A percentile compares a stretch with the other conserved stretches of the same genome.
Conservation (phyloP, 164 flowering plant species). For the Vitis amurensis region DNA sequence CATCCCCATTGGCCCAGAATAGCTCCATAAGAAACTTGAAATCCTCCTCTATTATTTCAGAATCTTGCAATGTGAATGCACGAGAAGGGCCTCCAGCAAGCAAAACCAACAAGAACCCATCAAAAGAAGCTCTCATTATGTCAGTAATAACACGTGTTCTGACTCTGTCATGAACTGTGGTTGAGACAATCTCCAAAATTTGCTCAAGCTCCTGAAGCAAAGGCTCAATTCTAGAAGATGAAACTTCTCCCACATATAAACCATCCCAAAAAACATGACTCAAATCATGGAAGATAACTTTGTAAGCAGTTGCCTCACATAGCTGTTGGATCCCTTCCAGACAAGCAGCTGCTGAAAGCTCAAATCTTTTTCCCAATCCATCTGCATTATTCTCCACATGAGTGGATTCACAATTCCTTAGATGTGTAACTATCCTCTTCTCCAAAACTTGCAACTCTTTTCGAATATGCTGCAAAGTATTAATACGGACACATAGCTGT, state of each 20-base stretch:
- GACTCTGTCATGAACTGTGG: slow-evolving; percentile 61
- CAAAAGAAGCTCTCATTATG: slow-evolving; percentile 86
- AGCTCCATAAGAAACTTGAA: slow-evolving; percentile 62
- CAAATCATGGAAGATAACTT: slow-evolving; percentile 66
- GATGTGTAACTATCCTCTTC: slow-evolving; percentile 39
- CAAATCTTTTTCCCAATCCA: slow-evolving; percentile 50
- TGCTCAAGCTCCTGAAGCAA: slow-evolving; percentile 69
- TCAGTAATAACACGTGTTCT: slow-evolving; percentile 68
- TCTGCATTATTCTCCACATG: slow-evolving; percentile 30
- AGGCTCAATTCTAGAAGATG: slow-evolving; percentile 71
- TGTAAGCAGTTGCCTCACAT: slow-evolving; percentile 75
- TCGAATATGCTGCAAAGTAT: slow-evolving; percentile 68
- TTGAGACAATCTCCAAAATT: slow-evolving; percentile 52
- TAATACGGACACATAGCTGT: slow-evolving; percentile 81
- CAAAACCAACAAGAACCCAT: slow-evolving; percentile 76
- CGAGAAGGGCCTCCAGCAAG: slow-evolving; percentile 90
- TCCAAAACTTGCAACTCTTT: slow-evolving; percentile 58
- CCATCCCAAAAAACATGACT: slow-evolving; percentile 74
- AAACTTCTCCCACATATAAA: slow-evolving; percentile 64
- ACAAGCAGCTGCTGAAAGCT: slow-evolving; percentile 61
- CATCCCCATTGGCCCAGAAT: slow-evolving; percentile 87
- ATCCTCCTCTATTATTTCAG: slow-evolving; percentile 67
- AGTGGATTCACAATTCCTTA: slow-evolving; percentile 48
- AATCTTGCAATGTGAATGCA: slow-evolving; percentile 57
- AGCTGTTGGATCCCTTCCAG: slow-evolving; percentile 76